These are phyloP conservation scores for Colletotrichum sp. DNA, from an alignment of 2,329 filamentous ascomycete species.

Conservation along the genomic window DNA sequence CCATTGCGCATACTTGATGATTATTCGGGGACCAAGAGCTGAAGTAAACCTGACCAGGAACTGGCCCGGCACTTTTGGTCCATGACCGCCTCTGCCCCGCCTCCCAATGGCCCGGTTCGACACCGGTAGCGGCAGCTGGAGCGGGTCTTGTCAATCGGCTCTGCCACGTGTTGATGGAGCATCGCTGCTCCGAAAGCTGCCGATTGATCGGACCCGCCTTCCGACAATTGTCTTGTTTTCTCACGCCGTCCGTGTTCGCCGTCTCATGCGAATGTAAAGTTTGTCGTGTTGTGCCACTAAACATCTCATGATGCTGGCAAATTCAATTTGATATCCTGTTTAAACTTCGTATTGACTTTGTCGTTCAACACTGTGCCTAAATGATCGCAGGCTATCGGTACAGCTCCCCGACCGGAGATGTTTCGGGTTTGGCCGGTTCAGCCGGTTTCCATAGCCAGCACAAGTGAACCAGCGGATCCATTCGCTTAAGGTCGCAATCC, in stretches of 20 bases:
- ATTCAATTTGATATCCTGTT: not conserved
- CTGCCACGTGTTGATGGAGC: constrained; percentile 11
- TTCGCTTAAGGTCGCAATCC: not conserved
- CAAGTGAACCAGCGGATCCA: not conserved
- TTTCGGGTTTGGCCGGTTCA: not conserved
- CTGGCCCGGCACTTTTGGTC: not conserved
- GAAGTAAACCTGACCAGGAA: not conserved
- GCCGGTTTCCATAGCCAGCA: not conserved
- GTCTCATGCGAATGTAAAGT: not conserved
- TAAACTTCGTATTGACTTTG: not conserved
- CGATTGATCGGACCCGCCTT: not conserved
- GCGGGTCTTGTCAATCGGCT: not conserved
- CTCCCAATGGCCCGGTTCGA: not conserved
- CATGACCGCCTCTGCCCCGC: not conserved
- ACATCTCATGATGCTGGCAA: not conserved
- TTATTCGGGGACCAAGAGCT: not conserved
- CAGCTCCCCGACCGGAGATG: not conserved
- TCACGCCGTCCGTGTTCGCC: not conserved
- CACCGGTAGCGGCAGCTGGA: not conserved
- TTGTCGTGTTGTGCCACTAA: not conserved
- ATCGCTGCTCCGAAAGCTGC: not conserved
- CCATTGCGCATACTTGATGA: not conserved
- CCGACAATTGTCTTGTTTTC: not conserved
- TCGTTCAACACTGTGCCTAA: not conserved
- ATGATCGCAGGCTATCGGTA: not conserved